A percentile compares a stretch with the other conserved stretches of the same genome.
Conservation (phyloP, 2,329 filamentous ascomycete genomes). For the Venturia nashicola region DNA sequence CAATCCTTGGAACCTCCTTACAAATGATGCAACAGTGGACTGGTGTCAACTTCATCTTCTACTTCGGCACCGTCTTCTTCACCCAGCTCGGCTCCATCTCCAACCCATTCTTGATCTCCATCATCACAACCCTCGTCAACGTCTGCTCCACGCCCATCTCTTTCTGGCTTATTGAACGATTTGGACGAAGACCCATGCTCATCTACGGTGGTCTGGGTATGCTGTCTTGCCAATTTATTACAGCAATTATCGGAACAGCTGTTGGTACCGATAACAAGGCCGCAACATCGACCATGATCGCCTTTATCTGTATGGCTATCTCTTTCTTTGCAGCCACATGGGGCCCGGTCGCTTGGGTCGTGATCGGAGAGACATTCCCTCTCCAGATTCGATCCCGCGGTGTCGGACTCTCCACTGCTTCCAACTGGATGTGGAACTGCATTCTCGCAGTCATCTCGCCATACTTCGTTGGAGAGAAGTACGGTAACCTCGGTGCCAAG, state of each 20-base stretch:
- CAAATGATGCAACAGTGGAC: slow-evolving; percentile 50
- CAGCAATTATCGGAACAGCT: slow-evolving; percentile 51
- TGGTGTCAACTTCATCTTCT: slow-evolving; percentile 56
- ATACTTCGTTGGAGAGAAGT: slow-evolving; percentile 51
- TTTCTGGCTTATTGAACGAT: slow-evolving; percentile 73
- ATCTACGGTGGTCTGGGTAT: slow-evolving; percentile 70
- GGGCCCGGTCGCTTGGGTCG: slow-evolving; percentile 60
- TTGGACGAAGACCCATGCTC: slow-evolving; percentile 70
- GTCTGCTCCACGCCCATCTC: slow-evolving; percentile 75
- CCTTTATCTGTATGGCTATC: slow-evolving; percentile 87
- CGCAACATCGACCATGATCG: slow-evolving; percentile 49
- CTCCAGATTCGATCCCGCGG: slow-evolving; percentile 83
- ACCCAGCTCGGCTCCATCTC: slow-evolving; percentile 60
- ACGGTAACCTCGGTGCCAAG: slow-evolving; percentile 39
- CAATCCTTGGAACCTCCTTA: slow-evolving; percentile 33
- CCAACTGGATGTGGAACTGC: slow-evolving; percentile 85
- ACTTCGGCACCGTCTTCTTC: slow-evolving; percentile 69
- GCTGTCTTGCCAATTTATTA: slow-evolving; percentile 77
- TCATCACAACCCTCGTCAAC: slow-evolving; percentile 83
- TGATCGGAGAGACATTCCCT: slow-evolving; percentile 82
- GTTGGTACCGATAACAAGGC: slow-evolving; percentile 11
- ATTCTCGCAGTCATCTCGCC: slow-evolving; percentile 58
- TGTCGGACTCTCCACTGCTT: slow-evolving; percentile 75
- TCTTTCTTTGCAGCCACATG: slow-evolving; percentile 86
- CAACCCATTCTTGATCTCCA: slow-evolving; percentile 70